These are phyloP conservation scores for Nakazawaea siamensis DNA, from an alignment of 805 yeast genomes.

Conservation along the genomic window DNA sequence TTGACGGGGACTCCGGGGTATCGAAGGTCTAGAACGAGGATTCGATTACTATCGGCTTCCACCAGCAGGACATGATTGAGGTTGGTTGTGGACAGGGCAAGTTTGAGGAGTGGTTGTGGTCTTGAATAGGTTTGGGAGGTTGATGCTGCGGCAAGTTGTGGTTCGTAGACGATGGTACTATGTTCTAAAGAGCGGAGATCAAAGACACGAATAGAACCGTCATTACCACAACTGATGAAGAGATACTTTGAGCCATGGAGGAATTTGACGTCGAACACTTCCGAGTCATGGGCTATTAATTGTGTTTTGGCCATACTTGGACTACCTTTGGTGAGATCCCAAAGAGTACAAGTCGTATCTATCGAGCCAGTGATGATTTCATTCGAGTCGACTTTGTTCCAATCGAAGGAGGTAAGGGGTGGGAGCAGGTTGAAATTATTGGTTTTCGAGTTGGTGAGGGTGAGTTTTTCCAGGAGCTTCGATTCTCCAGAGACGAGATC, in stretches of 20 bases:
- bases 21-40: constrained; percentile 74
- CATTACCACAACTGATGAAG: constrained; percentile 91
- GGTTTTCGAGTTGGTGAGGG: constrained; percentile 32
- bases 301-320: constrained; percentile 76
- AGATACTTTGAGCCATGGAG: constrained; percentile 64
- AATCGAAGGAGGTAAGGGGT: constrained; percentile 90
- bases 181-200: constrained; percentile 86
- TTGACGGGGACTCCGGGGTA: constrained; percentile 77
- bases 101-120: constrained; percentile 57
- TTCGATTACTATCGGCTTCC: constrained; percentile 57
- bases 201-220: constrained; percentile 89
- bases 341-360: constrained; percentile 94
- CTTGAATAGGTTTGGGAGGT: constrained; percentile 13
- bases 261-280: constrained; percentile 88
- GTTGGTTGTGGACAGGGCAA: constrained; percentile 74
- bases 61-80: constrained; percentile 79
- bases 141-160: constrained; percentile 24
- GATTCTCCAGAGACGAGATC: constrained; percentile 10
- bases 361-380: constrained; percentile 77
- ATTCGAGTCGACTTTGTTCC: constrained; percentile 70
- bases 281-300: constrained; percentile 92
- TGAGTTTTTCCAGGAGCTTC: constrained; percentile 28
- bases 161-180: constrained; percentile 90
- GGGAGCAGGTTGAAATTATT: constrained; percentile 53
- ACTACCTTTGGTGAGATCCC: constrained; percentile 66